Base-by-base conservation (phyloP, 1,284 basidiomycete species). In the Leccinum cinnamomeum region DNA sequence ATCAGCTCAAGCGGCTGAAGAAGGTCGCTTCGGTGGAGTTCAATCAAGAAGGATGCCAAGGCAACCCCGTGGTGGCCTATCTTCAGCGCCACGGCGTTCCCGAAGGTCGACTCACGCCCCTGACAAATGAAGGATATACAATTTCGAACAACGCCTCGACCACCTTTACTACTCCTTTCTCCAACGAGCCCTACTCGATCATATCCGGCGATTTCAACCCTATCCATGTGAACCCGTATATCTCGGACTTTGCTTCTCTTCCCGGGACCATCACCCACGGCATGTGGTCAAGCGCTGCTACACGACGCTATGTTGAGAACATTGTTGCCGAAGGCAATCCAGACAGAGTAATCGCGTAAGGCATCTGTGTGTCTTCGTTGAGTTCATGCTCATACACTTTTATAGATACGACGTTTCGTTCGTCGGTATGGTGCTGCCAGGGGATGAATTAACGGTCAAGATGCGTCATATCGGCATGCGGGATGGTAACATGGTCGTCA, bases 151-250 rank as follows among this genome's bases (percentile, higher is more conserved):
- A 81, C 18, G 79, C 83, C 12, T 78, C 83, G 10, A 87, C 87
- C 12, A 76, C 81, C 25, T 28, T 93, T 81, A 86, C 79, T 60
- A 83, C 94, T 3, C 93, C 96, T 16, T 80, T 92, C 50, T 93
- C 93, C 60, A 98, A 99, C 76, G 89, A 97, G 79, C 91, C 95
- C 4, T 98, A 98, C 81, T 98, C 95, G 5, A 89, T 91, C 76
- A 87, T 96, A 63, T 98, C 97, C 2, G 96, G 97, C 56, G 97
- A 99, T 79, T 98, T 94, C 84, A 98, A 92, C 70, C 91, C 93
- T n/a, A 97, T 99, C 69, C 97, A 99, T 78, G 83, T 97, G 78
- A 98, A 99, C 79, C 97, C 97, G 0, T 98, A 98, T 83, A 98
- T 99, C 81, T 88, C 97, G 30, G 91, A 95, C 75, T 95, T 93